phyloP scores from a whole-genome alignment of 1,284 basidiomycete genomes.

The Naganishia albida region DNA sequence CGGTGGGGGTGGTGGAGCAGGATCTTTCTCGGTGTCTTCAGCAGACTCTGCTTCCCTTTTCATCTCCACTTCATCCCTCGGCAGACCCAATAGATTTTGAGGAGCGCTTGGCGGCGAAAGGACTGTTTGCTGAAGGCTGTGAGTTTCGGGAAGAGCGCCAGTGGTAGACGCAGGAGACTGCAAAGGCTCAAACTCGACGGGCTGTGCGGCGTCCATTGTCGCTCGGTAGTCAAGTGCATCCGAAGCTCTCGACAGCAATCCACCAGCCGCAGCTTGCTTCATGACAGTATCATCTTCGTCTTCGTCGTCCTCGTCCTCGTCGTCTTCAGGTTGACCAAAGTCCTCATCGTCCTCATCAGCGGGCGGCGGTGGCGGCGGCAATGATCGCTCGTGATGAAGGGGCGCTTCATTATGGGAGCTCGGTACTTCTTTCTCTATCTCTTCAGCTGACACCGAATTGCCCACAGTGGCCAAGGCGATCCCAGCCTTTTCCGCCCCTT shows the following conservation, averaged over 20 bases:
- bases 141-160: background rate
- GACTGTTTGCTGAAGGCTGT: slow-evolving; percentile 28
- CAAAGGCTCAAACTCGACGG: slow-evolving; percentile 40
- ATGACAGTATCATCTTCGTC: slow-evolving; percentile 38
- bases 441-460: slow-evolving; percentile 30
- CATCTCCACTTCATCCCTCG: slow-evolving; percentile 44
- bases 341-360: slow-evolving; percentile 28
- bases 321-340: slow-evolving; percentile 34
- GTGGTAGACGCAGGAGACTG: slow-evolving; percentile 39
- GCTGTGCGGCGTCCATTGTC: background rate
- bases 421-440: slow-evolving; percentile 7
- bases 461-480: slow-evolving; percentile 44
- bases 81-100: slow-evolving; percentile 32
- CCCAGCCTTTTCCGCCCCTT: slow-evolving; percentile 48
- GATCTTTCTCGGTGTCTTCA: slow-evolving; percentile 29
- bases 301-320: slow-evolving; percentile 41
- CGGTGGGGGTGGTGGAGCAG: slow-evolving; percentile 31
- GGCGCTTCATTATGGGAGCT: background rate
- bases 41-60: slow-evolving; percentile 38
- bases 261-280: background rate
- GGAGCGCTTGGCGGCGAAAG: background rate
- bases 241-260: slow-evolving; percentile 11
- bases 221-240: background rate
- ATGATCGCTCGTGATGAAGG: slow-evolving; percentile 16
- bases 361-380: slow-evolving; percentile 27